Base-by-base conservation (phyloP, 768 basidiomycete genomes). In the Xerocomus brunneocitrinus region DNA sequence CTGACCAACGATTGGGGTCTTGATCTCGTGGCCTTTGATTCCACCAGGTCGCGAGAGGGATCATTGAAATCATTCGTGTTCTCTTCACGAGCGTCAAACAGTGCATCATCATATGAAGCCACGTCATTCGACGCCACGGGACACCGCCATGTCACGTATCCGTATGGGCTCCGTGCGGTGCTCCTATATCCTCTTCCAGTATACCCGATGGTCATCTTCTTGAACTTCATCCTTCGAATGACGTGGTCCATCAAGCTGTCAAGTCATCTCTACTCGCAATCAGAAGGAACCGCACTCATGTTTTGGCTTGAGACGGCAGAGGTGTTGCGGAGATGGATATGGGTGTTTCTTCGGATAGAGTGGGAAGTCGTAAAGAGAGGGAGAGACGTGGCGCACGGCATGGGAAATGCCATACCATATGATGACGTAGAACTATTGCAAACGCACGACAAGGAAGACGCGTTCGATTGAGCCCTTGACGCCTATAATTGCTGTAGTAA, bases 1-100 rank as follows among this genome's bases (percentile, higher is more conserved):
- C 80, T 98, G 40, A 93, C 91, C 45, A 91, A 95, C 67, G 97
- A 99, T 67, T 99, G 95, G 95, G 97, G 97, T 5, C 76, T 99
- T 50, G 81, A 84, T 42, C 72, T 98, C 40, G 73, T 98, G 54
- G 77, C 77, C 49, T 57, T 67, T 30, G 60, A 64, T 35, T 55
- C 67, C 52, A 56, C 66, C 60, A 24, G 56, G 49, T 53, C 67
- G 65, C 46, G 58, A 60, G 54, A 43, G 47, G 69, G 64, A 53
- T 72, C 74, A n/a, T 75, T 74, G 27, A 74, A 73, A n/a, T 61
- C 51, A 32, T 47, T 7, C 14, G 19, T n/a, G 38, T 39, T 19
- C 14, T 25, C 40, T 38, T 8, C 36, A 19, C n/a, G 6, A 19
- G 19, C 19, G 9, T 22, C 19, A 22, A 39, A 39, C 14, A 8